These are phyloP conservation scores for Chlamydomonas applanata DNA, from an alignment of 139 green algal species.

Conservation along the genomic window DNA sequence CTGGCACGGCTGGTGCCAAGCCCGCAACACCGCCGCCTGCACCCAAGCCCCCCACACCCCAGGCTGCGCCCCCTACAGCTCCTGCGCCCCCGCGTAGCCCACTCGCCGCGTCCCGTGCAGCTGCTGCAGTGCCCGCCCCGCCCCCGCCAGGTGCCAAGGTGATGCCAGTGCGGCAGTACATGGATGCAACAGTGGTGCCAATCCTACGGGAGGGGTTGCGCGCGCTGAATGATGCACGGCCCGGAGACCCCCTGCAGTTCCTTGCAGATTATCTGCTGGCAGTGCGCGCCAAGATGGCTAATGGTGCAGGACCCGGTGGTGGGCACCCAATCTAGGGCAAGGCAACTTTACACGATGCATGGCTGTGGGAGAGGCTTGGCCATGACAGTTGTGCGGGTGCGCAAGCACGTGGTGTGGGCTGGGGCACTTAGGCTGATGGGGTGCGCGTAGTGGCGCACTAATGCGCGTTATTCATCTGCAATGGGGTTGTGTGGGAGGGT, in stretches of 20 bases:
- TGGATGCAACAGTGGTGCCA: conserved; percentile 29
- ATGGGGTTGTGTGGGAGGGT: too few relatives aligned
- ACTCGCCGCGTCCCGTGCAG: not conserved
- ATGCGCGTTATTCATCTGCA: too few relatives aligned
- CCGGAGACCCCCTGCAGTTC: conserved; percentile 59
- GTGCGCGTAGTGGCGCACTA: too few relatives aligned
- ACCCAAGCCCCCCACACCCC: not conserved
- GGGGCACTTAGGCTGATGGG: not conserved
- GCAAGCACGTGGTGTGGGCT: too few relatives aligned
- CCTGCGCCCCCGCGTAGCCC: not conserved
- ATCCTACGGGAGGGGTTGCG: conserved; percentile 56
- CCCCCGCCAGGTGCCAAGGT: not conserved
- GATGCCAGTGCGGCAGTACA: not conserved
- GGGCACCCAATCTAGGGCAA: too few relatives aligned
- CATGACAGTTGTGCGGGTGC: too few relatives aligned
- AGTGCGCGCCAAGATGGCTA: conserved; percentile 5
- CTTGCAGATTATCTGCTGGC: conserved; percentile 54
- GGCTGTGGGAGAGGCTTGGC: too few relatives aligned
- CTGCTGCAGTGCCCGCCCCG: not conserved
- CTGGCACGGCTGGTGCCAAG: conserved; percentile 44
- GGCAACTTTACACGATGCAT: too few relatives aligned
- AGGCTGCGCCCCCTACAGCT: not conserved
- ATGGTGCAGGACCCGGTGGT: too few relatives aligned
- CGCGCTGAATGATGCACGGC: conserved; percentile 48
- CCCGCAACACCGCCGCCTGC: conserved; percentile 12